Conservation (phyloP, 352 stramenopile species). For the Thalassiosira oceanica region DNA sequence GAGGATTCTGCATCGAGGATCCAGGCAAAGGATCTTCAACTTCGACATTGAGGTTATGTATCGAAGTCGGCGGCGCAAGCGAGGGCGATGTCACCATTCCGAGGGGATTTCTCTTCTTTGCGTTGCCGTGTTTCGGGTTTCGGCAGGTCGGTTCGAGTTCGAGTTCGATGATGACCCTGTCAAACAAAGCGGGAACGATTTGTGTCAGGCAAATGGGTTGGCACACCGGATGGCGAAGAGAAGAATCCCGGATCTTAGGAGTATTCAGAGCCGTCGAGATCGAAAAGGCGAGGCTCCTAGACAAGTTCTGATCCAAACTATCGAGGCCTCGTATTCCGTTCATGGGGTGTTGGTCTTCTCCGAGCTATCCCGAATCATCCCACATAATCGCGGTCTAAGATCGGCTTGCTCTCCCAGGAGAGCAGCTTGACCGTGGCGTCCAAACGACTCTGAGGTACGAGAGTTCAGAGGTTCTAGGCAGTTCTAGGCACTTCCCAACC, state of each 20-base stretch:
- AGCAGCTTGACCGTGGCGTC: no score
- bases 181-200: conserved; percentile 60
- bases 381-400: no score
- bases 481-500: no score
- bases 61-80: conserved; percentile 52
- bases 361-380: no score
- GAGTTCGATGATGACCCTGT: conserved; percentile 32
- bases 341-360: no score
- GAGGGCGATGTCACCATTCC: conserved; percentile 66
- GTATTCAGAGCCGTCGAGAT: conserved; percentile 56
- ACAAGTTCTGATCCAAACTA: no score
- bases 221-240: conserved; percentile 70
- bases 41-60: conserved; percentile 58
- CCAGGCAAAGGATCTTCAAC: not conserved
- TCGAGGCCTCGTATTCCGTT: no score
- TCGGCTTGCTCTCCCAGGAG: no score
- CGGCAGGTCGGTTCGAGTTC: conserved; percentile 5
- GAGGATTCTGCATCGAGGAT: conserved; percentile 64
- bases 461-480: no score
- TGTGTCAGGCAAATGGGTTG: conserved; percentile 72
- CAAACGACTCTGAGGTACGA: no score
- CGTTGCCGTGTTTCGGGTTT: conserved; percentile 60
- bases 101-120: conserved; percentile 66
- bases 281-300: conserved; percentile 26
- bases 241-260: conserved; percentile 71